Base-by-base conservation (phyloP, 2,329 filamentous ascomycete genomes). In the Hypoxylon sp. region DNA sequence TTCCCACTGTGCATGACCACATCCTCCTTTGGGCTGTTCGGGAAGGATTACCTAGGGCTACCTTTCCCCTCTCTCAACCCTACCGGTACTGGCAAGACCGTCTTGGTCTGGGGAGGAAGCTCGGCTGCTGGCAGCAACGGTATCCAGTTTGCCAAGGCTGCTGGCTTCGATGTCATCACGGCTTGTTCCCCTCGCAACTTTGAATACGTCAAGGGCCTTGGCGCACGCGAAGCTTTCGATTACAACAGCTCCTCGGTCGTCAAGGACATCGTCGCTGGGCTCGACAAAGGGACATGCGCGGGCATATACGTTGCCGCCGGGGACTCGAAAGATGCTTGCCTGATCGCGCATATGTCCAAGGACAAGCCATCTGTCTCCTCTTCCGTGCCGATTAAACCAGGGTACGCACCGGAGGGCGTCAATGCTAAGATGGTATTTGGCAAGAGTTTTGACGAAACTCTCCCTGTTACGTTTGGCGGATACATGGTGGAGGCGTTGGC, bases 21-120 rank as follows among this genome's bases (percentile, higher is more conserved):
- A 4, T 20, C 55, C 19, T 44, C 59, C 4, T 17, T 62, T n/a
- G 41, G 37, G 4, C 60, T 63, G 15, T 63, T 63, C 39, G 47
- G 55, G 11, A 58, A 54, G 15, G 39, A 51, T 22, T 63, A 41
- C 24, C 20, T 62, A 3, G 53, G 41, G 1, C 22, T 61, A 15
- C 51, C 58, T 51, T 17, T 22, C 20, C 58, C 52, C 4, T 22
- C 26, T 10, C 44, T 61, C 10, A 47, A 61, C 11, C 13, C 52
- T 17, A 51, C 58, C 20, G 44, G 20, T 6, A 61, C 37, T 11
- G 58, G 58, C 10, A 56, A 56, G 41, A 20, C 82, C 0, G 71
- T 85, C 15, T 71, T 85, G 13, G 63, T 78, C 41, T 86, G 82
- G 81, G 84, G 84, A n/a, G 85, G 84, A 0, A 78, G 81, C 2